Evolutionary conservation across 495 filamentous ascomycete genomes (phyloP).

Genomic region (Mycothermus thermophilus): DNA sequence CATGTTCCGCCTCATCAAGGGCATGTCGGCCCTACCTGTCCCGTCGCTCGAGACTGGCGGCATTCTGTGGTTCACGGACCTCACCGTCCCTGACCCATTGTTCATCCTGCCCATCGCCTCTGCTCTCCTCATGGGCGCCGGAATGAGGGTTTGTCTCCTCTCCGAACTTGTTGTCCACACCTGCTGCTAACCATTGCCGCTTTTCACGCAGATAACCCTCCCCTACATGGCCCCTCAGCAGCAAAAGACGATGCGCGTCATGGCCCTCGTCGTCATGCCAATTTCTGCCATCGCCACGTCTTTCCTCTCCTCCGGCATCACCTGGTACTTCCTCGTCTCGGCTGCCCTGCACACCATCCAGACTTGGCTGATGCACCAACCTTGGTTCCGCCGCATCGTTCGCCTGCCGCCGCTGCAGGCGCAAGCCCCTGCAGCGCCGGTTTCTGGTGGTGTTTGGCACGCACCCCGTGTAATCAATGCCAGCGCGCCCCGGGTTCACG

Average conservation of each 20-base stretch:
- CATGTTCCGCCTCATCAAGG: constrained; percentile 60
- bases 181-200: too few species aligned
- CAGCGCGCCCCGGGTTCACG: constrained; percentile 4
- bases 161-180: too few species aligned
- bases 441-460: too few species aligned
- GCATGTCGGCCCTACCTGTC: constrained; percentile 65
- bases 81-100: constrained; percentile 65
- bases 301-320: constrained; percentile 52
- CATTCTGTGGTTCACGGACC: constrained; percentile 61
- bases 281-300: constrained; percentile 48
- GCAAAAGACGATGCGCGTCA: constrained; percentile 31
- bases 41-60: constrained; percentile 59
- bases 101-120: constrained; percentile 53
- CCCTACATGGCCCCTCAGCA: constrained; percentile 21
- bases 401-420: constrained; percentile 38
- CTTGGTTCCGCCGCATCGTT: constrained; percentile 33
- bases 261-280: constrained; percentile 46
- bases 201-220: constrained; percentile 17
- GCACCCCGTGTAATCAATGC: constrained; percentile 17
- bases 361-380: constrained; percentile 36
- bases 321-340: constrained; percentile 54
- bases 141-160: constrained; percentile 42
- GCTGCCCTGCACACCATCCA: constrained; percentile 45
- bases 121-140: constrained; percentile 34
- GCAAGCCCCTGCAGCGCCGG: too few species aligned